A percentile compares a stretch with the other conserved stretches of the same genome.
These are phyloP conservation scores for Cytospora chrysosperma DNA, from an alignment of 2,329 filamentous ascomycete species.

Conservation along the genomic window DNA sequence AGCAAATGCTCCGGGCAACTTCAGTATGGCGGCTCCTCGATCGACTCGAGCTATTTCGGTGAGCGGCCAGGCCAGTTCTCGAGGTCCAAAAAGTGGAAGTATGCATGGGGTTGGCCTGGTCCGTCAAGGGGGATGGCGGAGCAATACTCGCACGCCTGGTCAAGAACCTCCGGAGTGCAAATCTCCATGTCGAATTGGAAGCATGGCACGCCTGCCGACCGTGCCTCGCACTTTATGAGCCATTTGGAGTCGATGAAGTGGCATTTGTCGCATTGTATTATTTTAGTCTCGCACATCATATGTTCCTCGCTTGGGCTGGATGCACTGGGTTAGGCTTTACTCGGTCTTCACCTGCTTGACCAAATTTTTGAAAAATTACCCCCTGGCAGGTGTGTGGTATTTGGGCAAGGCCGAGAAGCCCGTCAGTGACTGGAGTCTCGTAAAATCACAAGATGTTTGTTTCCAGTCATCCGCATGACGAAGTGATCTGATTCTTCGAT, in stretches of 20 bases:
- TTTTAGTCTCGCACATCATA: neutral
- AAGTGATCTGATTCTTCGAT: neutral
- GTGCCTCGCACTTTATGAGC: neutral
- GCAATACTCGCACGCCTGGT: constrained; percentile 5
- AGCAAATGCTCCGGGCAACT: neutral
- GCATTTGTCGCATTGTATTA: neutral
- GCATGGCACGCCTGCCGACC: neutral
- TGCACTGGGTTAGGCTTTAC: neutral
- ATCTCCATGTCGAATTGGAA: neutral
- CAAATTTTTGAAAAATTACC: neutral
- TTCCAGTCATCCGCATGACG: neutral
- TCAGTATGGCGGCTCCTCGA: neutral
- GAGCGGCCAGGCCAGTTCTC: neutral
- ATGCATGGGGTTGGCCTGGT: neutral
- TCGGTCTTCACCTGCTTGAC: too few species aligned
- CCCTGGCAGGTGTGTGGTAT: too few species aligned
- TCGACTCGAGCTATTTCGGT: neutral
- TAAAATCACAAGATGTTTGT: neutral
- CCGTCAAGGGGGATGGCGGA: neutral
- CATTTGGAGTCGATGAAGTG: constrained; percentile 5
- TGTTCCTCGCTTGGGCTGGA: too few species aligned
- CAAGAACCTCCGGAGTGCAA: neutral
- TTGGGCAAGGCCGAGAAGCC: neutral
- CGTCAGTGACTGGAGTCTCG: neutral
- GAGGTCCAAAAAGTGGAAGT: neutral